Evolutionary conservation across 768 basidiomycete genomes (phyloP).

Genomic region (Trametes gibbosa): DNA sequence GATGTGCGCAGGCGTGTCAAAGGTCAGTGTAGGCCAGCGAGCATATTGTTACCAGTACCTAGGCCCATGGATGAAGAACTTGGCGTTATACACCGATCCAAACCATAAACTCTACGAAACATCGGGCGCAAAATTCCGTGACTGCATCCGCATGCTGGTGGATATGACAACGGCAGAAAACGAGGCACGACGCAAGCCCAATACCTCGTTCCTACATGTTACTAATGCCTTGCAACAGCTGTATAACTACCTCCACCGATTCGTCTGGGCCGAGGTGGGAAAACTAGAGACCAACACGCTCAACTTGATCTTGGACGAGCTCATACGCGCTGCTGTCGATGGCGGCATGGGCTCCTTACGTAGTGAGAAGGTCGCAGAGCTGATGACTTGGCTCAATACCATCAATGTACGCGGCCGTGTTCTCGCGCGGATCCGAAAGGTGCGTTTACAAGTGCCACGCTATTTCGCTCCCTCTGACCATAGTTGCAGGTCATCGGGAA

Average conservation of each 20-base stretch:
- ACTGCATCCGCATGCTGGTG: conserved; percentile 76
- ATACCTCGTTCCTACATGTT: neutral
- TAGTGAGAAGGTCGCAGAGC: conserved; percentile 74
- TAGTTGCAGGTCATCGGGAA: conserved; percentile 63
- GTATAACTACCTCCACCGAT: conserved; percentile 61
- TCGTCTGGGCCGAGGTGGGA: conserved; percentile 75
- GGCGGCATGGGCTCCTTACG: conserved; percentile 72
- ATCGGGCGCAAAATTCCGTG: conserved; percentile 72
- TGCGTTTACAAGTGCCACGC: conserved; percentile 26
- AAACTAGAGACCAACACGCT: conserved; percentile 64
- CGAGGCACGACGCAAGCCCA: conserved; percentile 45
- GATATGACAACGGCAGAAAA: conserved; percentile 70
- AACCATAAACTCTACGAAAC: conserved; percentile 65
- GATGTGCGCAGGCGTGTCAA: conserved; percentile 65
- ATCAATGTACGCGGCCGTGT: conserved; percentile 77
- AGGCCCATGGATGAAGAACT: conserved; percentile 86
- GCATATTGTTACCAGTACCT: conserved; percentile 79
- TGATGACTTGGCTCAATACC: conserved; percentile 70
- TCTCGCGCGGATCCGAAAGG: conserved; percentile 77
- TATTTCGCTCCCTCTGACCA: neutral
- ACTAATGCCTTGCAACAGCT: conserved; percentile 40
- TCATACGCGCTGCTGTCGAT: conserved; percentile 80
- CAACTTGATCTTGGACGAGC: conserved; percentile 75
- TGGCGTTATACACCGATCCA: conserved; percentile 68
- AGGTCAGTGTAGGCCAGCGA: conserved; percentile 48